Evolutionary conservation across 805 yeast species (phyloP).

Genomic region (Isabelozyma gotoi): DNA sequence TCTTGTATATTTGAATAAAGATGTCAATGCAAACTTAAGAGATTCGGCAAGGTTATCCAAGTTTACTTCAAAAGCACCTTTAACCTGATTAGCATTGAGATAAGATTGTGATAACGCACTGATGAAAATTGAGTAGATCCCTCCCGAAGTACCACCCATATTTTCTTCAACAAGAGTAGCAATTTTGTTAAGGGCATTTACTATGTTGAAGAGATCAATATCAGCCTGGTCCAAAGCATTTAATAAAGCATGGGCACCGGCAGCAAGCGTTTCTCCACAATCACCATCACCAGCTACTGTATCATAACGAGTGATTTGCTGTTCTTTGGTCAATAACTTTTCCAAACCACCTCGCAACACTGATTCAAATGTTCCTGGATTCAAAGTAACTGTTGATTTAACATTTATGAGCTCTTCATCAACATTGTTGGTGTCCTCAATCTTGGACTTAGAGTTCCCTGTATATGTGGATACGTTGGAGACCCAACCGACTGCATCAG

Average conservation of each 20-base stretch:
- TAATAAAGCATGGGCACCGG: slow-evolving; percentile 69
- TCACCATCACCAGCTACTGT: slow-evolving; percentile 89
- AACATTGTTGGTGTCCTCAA: neutral
- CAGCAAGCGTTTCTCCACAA: slow-evolving; percentile 80
- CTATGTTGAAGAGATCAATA: slow-evolving; percentile 35
- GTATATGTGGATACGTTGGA: too few species aligned
- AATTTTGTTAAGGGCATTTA: slow-evolving; percentile 55
- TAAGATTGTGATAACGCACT: slow-evolving; percentile 40
- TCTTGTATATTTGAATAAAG: slow-evolving; percentile 69
- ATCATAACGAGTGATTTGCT: slow-evolving; percentile 72
- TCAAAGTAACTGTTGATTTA: slow-evolving; percentile 15
- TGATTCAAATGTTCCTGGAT: slow-evolving; percentile 44
- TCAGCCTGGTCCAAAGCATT: slow-evolving; percentile 43
- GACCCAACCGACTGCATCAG: slow-evolving; percentile 75
- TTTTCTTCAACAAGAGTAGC: slow-evolving; percentile 75
- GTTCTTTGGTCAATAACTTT: slow-evolving; percentile 45
- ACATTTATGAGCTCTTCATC: slow-evolving; percentile 7
- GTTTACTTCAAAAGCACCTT: slow-evolving; percentile 36
- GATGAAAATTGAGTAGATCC: slow-evolving; percentile 74
- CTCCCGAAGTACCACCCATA: slow-evolving; percentile 97
- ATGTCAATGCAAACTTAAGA: neutral
- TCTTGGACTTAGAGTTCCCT: too few species aligned
- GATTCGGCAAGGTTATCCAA: neutral
- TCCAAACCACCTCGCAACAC: slow-evolving; percentile 43
- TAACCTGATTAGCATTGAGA: neutral